These are phyloP conservation scores for Poa pratensis DNA, from an alignment of 176 grass and related monocot genomes.

Conservation along the genomic window DNA sequence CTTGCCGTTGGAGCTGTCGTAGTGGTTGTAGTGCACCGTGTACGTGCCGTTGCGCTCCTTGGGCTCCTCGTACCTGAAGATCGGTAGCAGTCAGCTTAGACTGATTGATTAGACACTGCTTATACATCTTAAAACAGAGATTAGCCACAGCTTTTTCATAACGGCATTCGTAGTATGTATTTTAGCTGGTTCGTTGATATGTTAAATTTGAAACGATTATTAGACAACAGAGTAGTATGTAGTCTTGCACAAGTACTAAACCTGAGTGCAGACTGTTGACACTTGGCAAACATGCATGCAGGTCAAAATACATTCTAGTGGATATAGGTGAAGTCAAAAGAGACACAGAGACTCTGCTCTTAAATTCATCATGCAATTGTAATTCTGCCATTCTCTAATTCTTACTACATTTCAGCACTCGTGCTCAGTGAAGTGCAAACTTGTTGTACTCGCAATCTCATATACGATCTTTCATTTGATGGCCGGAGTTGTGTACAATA, in stretches of 20 bases:
- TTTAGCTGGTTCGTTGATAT: too few species aligned
- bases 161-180: too few species aligned
- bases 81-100: not conserved
- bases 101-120: not conserved
- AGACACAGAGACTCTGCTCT: not conserved
- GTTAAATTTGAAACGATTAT: too few species aligned
- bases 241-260: too few species aligned
- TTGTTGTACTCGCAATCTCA: too few species aligned
- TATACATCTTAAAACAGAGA: not conserved
- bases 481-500: not conserved
- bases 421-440: too few species aligned
- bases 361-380: not conserved
- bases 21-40: conserved; percentile 85
- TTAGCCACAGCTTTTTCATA: not conserved
- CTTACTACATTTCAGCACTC: not conserved
- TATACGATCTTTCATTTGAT: too few species aligned
- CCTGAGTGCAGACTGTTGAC: too few species aligned
- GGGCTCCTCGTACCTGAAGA: conserved; percentile 55
- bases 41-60: conserved; percentile 67
- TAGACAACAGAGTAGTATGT: too few species aligned
- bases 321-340: too few species aligned
- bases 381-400: not conserved
- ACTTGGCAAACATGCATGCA: too few species aligned
- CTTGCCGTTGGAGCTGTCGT: conserved; percentile 60
- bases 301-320: too few species aligned